Conservation (phyloP, 192 early-diverging fungal genomes). For the Mortierella claussenii region DNA sequence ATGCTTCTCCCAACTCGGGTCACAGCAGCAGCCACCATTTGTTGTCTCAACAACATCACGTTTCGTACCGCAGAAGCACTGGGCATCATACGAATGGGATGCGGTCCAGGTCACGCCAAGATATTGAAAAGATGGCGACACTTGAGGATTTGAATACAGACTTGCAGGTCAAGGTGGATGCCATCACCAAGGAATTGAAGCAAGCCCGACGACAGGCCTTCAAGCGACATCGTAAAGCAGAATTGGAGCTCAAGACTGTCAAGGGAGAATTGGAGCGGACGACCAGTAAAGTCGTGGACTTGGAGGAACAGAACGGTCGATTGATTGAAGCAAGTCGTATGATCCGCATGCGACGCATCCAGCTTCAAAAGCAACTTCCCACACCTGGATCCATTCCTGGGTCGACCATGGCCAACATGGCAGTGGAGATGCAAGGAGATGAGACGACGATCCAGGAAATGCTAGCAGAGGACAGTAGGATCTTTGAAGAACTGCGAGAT, state of each 20-base stretch:
- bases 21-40: background rate
- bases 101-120: constrained; percentile 35
- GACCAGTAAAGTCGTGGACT: constrained; percentile 30
- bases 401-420: constrained; percentile 44
- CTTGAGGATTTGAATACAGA: constrained; percentile 36
- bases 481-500: constrained; percentile 48
- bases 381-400: constrained; percentile 52
- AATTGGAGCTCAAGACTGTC: constrained; percentile 30
- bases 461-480: constrained; percentile 45
- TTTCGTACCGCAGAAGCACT: constrained; percentile 20
- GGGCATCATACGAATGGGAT: constrained; percentile 14
- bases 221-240: constrained; percentile 36
- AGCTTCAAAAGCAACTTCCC: constrained; percentile 45
- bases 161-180: constrained; percentile 37
- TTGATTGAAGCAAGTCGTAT: constrained; percentile 44
- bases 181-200: constrained; percentile 42
- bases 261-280: constrained; percentile 44
- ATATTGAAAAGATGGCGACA: constrained; percentile 37
- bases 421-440: constrained; percentile 48
- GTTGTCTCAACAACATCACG: no score
- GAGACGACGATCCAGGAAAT: constrained; percentile 52
- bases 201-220: constrained; percentile 42
- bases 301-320: constrained; percentile 45
- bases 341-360: constrained; percentile 38
- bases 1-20: background rate